Conservation (phyloP, 2,329 filamentous ascomycete genomes). For the Aspergillus pseudoterreus region DNA sequence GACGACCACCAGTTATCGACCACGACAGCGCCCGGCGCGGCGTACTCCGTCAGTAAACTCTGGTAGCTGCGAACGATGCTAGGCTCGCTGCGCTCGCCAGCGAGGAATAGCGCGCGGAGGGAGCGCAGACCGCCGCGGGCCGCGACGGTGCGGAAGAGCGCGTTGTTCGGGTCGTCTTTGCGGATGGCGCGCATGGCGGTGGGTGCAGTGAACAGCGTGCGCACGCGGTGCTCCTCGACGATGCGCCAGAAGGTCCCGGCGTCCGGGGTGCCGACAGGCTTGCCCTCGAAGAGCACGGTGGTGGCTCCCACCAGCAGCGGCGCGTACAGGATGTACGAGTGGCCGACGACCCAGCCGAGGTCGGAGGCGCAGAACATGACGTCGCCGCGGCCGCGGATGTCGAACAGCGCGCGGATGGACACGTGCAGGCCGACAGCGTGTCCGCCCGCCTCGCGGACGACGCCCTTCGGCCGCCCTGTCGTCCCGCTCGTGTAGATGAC, state of each 20-base stretch:
- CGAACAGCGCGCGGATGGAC: slow-evolving; percentile 78
- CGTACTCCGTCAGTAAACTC: slow-evolving; percentile 64
- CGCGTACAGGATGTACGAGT: slow-evolving; percentile 85
- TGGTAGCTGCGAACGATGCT: slow-evolving; percentile 81
- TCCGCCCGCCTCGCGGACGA: slow-evolving; percentile 76
- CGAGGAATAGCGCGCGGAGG: slow-evolving; percentile 74
- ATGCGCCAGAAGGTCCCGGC: slow-evolving; percentile 86
- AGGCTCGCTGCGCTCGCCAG: slow-evolving; percentile 85
- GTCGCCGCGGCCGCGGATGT: slow-evolving; percentile 77
- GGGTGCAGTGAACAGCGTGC: slow-evolving; percentile 79
- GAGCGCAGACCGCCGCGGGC: slow-evolving; percentile 66
- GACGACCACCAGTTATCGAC: slow-evolving; percentile 75
- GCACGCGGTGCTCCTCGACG: slow-evolving; percentile 79
- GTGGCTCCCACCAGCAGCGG: slow-evolving; percentile 81
- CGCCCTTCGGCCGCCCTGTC: slow-evolving; percentile 78
- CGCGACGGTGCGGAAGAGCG: slow-evolving; percentile 61
- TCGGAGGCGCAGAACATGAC: slow-evolving; percentile 79
- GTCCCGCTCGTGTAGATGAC: slow-evolving; percentile 85
- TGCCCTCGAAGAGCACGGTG: slow-evolving; percentile 89
- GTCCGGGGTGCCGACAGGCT: slow-evolving; percentile 84
- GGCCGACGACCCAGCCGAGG: slow-evolving; percentile 87
- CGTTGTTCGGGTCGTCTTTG: slow-evolving; percentile 75
- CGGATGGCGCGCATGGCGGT: slow-evolving; percentile 84
- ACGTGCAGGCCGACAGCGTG: slow-evolving; percentile 82
- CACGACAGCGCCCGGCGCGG: slow-evolving; percentile 59